Base-by-base conservation (phyloP, 352 stramenopile genomes). In the Phytophthora foliorum region DNA sequence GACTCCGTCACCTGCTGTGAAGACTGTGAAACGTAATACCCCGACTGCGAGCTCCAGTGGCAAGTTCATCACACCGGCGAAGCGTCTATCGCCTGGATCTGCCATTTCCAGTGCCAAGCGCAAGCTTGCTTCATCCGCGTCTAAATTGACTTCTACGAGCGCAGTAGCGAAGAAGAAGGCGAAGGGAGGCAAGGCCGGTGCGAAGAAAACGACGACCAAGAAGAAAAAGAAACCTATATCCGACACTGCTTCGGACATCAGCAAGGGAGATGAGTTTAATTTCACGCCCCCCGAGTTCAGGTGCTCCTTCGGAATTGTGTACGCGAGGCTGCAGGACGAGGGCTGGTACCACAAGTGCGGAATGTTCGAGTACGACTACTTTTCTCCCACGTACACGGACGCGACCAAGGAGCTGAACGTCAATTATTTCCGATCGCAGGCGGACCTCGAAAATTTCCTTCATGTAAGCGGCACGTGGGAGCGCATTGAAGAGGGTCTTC, bases 321-420 rank as follows among this genome's bases (percentile, higher is more conserved):
- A 91, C 52, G 48, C 79, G 38, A 81, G 73, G 46, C 72, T 94
- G 22, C 75, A 94, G 63, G 60, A 81, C 6, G 64, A 78, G 9
- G 86, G 86, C 17, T 94, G 84, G 84, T 65, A 82, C 54, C 77
- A 92, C 69, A 78, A 67, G 10, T 71, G 56, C 6, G 86, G 86
- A 10, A 57, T 63, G 34, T 94, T 94, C 27, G 86, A 90, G 73
- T 94, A 94, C 68, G 86, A 94, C 61, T 94, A 94, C 77, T 94
- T 94, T 39, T 83, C 84, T 25, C 86, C 86, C 2, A 77, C 76
- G 8, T 92, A 87, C 74, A 87, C 76, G 13, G 69, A 82, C 11
- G 72, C 78, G 8, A 91, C 57, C 4, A 81, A 86, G 19, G 72
- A 84, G 36, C 19, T 83, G 9, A 81, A 81, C 56, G 64, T 76